phyloP scores from a whole-genome alignment of 1,139 yeast genomes.

The Hemisphaericaspora lyxosophila region DNA sequence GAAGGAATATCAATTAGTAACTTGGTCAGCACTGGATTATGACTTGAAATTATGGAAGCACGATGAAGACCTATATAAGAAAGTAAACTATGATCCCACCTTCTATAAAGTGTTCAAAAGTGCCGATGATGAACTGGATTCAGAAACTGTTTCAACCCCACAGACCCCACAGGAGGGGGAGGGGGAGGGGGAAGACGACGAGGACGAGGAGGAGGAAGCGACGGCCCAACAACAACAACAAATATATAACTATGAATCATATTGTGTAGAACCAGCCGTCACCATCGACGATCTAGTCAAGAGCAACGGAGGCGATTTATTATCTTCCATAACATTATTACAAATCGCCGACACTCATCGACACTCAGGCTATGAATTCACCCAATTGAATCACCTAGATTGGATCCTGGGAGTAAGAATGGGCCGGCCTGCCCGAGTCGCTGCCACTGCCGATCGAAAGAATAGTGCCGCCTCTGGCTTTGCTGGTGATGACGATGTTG shows the following conservation, averaged over 20 bases:
- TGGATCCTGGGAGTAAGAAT: slow-evolving; percentile 94
- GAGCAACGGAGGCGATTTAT: slow-evolving; percentile 34
- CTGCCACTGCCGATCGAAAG: slow-evolving; percentile 8
- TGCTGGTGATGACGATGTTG: slow-evolving; percentile 14
- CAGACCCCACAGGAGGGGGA: slow-evolving; percentile 1
- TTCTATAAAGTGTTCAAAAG: slow-evolving; percentile 29
- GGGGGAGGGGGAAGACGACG: not conserved
- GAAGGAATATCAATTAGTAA: slow-evolving; percentile 82
- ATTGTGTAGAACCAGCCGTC: slow-evolving; percentile 40
- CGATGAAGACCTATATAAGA: slow-evolving; percentile 55
- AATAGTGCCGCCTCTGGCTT: not conserved
- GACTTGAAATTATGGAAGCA: slow-evolving; percentile 84
- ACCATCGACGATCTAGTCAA: slow-evolving; percentile 35
- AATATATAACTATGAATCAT: slow-evolving; percentile 31
- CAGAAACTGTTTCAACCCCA: slow-evolving; percentile 14
- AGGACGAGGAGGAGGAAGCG: not conserved
- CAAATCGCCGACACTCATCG: slow-evolving; percentile 34
- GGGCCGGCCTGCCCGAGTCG: slow-evolving; percentile 56
- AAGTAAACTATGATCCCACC: slow-evolving; percentile 54
- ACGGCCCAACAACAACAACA: slow-evolving; percentile 2
- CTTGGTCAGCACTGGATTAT: slow-evolving; percentile 86
- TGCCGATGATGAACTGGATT: slow-evolving; percentile 19
- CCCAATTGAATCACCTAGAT: slow-evolving; percentile 65
- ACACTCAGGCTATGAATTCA: slow-evolving; percentile 22
- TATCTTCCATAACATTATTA: slow-evolving; percentile 36